A percentile compares a stretch with the other conserved stretches of the same genome.
phyloP scores from a whole-genome alignment of 768 basidiomycete genomes.

The Gloeostereum incarnatum region DNA sequence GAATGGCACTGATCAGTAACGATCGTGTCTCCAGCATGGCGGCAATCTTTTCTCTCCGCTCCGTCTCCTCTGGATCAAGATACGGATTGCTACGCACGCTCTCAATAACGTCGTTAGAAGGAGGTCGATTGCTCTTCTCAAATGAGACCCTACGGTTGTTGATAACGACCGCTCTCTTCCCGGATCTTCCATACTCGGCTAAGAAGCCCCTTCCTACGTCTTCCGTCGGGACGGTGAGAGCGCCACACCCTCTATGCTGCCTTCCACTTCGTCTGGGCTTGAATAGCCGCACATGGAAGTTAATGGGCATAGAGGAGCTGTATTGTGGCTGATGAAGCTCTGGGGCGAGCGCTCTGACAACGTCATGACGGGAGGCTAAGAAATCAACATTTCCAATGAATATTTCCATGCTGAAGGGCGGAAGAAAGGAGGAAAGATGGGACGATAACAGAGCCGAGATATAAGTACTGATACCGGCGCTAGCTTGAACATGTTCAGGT shows the following conservation, averaged over 20 bases:
- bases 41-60: slow-evolving; percentile 22
- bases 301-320: slow-evolving; percentile 23
- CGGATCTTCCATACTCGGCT: slow-evolving; percentile 22
- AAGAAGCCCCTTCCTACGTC: slow-evolving; percentile 34
- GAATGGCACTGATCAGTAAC: slow-evolving; percentile 28
- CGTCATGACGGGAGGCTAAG: slow-evolving; percentile 3
- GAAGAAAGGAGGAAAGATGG: not conserved
- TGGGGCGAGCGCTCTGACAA: slow-evolving; percentile 22
- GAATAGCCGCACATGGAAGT: slow-evolving; percentile 47
- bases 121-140: slow-evolving; percentile 15
- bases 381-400: slow-evolving; percentile 3
- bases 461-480: too few relatives aligned
- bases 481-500: too few relatives aligned
- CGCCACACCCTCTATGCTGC: slow-evolving; percentile 30
- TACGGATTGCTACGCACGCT: slow-evolving; percentile 28
- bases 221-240: slow-evolving; percentile 35
- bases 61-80: slow-evolving; percentile 25
- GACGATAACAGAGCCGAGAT: too few relatives aligned
- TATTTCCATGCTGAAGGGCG: slow-evolving; percentile 4
- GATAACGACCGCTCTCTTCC: slow-evolving; percentile 15
- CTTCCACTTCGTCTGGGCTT: slow-evolving; percentile 19
- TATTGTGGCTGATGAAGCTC: slow-evolving; percentile 38
- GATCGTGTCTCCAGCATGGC: slow-evolving; percentile 19
- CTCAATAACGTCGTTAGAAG: slow-evolving; percentile 26
- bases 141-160: slow-evolving; percentile 23